Evolutionary conservation across 495 filamentous ascomycete genomes (phyloP).

Genomic region (Neurospora sp.): DNA sequence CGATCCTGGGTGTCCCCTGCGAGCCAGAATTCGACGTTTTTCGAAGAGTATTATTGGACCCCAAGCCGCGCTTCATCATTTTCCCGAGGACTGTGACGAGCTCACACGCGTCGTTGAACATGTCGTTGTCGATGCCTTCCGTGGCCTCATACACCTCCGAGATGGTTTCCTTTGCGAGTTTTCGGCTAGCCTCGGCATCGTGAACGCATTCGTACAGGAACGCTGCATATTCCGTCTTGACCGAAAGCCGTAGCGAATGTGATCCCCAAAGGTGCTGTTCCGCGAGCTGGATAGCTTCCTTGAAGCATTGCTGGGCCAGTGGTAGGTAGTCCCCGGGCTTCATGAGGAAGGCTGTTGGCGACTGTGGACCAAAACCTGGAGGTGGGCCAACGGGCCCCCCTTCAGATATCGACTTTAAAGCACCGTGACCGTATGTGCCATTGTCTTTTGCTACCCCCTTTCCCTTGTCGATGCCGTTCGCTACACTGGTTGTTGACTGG

Average conservation of each 20-base stretch:
- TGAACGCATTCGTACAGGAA: slow-evolving; percentile 92
- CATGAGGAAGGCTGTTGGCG: slow-evolving; percentile 59
- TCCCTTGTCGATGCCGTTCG: slow-evolving; percentile 31
- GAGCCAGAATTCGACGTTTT: slow-evolving; percentile 16
- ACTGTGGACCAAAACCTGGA: slow-evolving; percentile 39
- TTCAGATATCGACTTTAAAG: slow-evolving; percentile 14
- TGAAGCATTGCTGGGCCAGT: slow-evolving; percentile 69
- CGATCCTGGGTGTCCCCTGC: slow-evolving; percentile 17
- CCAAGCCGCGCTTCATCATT: slow-evolving; percentile 63
- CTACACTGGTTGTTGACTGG: slow-evolving; percentile 4
- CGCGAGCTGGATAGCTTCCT: slow-evolving; percentile 64
- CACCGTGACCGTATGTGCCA: slow-evolving; percentile 10
- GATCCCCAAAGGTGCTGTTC: slow-evolving; percentile 70
- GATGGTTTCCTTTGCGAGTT: slow-evolving; percentile 72
- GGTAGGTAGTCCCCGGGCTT: slow-evolving; percentile 76
- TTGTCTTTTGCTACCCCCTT: slow-evolving; percentile 32
- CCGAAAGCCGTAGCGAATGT: slow-evolving; percentile 79
- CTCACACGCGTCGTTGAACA: slow-evolving; percentile 69
- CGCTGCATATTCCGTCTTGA: slow-evolving; percentile 89
- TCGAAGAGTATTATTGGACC: slow-evolving; percentile 19
- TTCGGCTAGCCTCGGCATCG: slow-evolving; percentile 61
- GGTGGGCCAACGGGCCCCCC: slow-evolving; percentile 42
- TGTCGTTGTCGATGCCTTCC: slow-evolving; percentile 87
- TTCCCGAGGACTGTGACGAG: slow-evolving; percentile 63
- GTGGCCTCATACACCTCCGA: slow-evolving; percentile 82